Conservation (phyloP, 2,329 filamentous ascomycete genomes). For the Aspergillus fischeri region DNA sequence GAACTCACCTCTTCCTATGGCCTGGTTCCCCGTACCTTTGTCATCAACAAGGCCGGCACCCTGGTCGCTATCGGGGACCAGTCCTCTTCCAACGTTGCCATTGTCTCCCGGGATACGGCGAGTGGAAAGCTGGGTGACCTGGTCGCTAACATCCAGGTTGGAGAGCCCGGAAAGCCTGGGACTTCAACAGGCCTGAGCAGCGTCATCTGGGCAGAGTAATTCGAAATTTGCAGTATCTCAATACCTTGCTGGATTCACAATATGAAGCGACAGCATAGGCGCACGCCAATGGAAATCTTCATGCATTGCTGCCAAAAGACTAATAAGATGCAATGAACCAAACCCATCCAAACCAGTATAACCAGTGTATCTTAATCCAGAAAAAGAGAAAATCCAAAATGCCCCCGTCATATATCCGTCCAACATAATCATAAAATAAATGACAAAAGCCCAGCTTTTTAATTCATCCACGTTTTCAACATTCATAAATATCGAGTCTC, state of each 20-base stretch:
- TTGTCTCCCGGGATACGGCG: constrained; percentile 57
- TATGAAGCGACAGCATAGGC: background rate
- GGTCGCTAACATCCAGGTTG: constrained; percentile 29
- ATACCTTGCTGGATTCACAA: background rate
- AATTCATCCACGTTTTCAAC: background rate
- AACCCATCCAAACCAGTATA: background rate
- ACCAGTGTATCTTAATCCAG: background rate
- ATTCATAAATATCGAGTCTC: background rate
- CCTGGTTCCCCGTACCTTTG: constrained; percentile 62
- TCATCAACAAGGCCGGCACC: constrained; percentile 60
- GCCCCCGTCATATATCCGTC: background rate
- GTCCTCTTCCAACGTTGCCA: constrained; percentile 54
- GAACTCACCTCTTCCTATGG: constrained; percentile 63
- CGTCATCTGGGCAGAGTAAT: constrained; percentile 32
- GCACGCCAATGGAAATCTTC: background rate
- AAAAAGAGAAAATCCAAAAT: background rate
- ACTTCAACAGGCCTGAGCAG: constrained; percentile 31
- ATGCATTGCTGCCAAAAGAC: background rate
- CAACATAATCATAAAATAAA: background rate
- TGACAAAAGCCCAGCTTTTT: background rate
- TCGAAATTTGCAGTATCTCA: too few species aligned
- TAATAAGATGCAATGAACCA: background rate
- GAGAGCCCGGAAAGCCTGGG: constrained; percentile 23
- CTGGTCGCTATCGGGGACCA: constrained; percentile 65
- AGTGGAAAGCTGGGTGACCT: constrained; percentile 55